These are phyloP conservation scores for Cichorium intybus DNA, from an alignment of 140 eudicot genomes.

Conservation along the genomic window DNA sequence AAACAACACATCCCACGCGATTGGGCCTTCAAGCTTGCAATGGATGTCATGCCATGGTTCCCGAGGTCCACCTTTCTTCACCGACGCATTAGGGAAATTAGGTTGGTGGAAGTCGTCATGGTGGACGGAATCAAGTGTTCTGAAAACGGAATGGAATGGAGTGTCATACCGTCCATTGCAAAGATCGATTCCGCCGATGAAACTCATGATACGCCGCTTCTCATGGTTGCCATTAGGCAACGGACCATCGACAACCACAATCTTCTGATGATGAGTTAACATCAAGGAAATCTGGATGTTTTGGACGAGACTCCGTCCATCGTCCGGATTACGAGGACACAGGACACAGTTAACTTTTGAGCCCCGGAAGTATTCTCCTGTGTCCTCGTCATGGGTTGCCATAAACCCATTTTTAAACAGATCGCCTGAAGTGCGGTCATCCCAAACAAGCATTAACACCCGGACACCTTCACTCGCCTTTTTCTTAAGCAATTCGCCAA, in stretches of 20 bases:
- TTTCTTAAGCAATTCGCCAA: conserved; percentile 48
- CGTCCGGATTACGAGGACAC: conserved; percentile 56
- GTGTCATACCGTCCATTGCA: conserved; percentile 56
- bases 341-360: conserved; percentile 45
- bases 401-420: conserved; percentile 42
- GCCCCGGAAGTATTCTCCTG: conserved; percentile 36
- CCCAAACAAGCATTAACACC: conserved; percentile 59
- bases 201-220: conserved; percentile 43
- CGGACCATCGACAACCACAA: conserved; percentile 42
- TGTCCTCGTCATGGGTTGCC: conserved; percentile 65
- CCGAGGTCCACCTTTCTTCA: conserved; percentile 57
- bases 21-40: conserved; percentile 46
- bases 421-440: conserved; percentile 45
- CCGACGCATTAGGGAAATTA: conserved; percentile 28
- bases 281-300: conserved; percentile 31
- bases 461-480: conserved; percentile 52
- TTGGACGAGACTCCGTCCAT: conserved; percentile 45
- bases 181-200: conserved; percentile 51
- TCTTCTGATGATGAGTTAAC: conserved; percentile 59
- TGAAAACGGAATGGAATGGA: conserved; percentile 42
- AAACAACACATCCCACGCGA: conserved; percentile 52
- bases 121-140: conserved; percentile 45
- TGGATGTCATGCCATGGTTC: conserved; percentile 71
- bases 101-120: conserved; percentile 60
- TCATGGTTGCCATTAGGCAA: conserved; percentile 39